These are phyloP conservation scores for Diospyros lotus DNA, from an alignment of 148 eudicot species.

Conservation along the genomic window DNA sequence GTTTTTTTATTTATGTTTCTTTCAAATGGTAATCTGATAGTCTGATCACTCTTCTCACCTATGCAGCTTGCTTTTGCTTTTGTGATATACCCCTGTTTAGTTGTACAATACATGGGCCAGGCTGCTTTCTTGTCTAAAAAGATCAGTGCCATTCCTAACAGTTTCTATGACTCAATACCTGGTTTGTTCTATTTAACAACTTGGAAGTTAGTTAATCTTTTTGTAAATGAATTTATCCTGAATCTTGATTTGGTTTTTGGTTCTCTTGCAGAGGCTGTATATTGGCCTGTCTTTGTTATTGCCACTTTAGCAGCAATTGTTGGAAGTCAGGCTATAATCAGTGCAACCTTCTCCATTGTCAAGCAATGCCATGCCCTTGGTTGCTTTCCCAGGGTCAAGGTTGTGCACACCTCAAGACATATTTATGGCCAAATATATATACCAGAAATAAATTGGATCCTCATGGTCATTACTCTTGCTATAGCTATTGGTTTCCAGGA, in stretches of 20 bases:
- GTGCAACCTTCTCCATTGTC: slow-evolving; percentile 91
- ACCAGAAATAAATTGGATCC: slow-evolving; percentile 96
- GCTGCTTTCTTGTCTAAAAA: slow-evolving; percentile 83
- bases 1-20: neutral
- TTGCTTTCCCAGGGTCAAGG: slow-evolving; percentile 93
- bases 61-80: slow-evolving; percentile 75
- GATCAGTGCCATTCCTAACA: slow-evolving; percentile 35
- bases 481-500: slow-evolving; percentile 80
- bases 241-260: slow-evolving; percentile 13
- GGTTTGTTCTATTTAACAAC: slow-evolving; percentile 41
- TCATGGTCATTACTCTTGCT: slow-evolving; percentile 88
- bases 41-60: slow-evolving; percentile 15
- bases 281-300: slow-evolving; percentile 89
- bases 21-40: slow-evolving; percentile 8
- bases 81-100: slow-evolving; percentile 81
- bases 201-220: neutral
- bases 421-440: slow-evolving; percentile 87
- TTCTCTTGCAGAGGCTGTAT: slow-evolving; percentile 47
- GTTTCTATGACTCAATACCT: slow-evolving; percentile 84
- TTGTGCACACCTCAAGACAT: slow-evolving; percentile 91
- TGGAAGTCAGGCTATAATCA: slow-evolving; percentile 88
- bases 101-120: slow-evolving; percentile 98
- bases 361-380: slow-evolving; percentile 96
- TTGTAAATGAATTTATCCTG: slow-evolving; percentile 3
- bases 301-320: slow-evolving; percentile 93